Evolutionary conservation across 202 grass and related monocot species (phyloP).

Genomic region (Elaeis oleifera): DNA sequence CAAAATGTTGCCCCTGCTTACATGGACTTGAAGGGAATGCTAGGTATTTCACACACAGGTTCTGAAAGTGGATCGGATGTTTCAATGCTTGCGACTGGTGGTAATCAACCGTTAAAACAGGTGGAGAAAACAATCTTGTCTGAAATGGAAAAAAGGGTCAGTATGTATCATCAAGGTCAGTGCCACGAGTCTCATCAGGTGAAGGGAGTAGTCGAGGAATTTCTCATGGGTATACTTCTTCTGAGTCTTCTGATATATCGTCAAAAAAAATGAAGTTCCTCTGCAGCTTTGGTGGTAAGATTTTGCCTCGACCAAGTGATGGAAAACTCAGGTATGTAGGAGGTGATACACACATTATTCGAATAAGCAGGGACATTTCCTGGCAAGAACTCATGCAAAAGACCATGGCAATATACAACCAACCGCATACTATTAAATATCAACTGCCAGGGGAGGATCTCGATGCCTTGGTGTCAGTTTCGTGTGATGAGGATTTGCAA

Average conservation of each 20-base stretch:
- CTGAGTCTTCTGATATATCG: slow-evolving; percentile 50
- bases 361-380: slow-evolving; percentile 57
- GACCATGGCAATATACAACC: slow-evolving; percentile 56
- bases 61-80: slow-evolving; percentile 45
- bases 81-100: slow-evolving; percentile 35
- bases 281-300: slow-evolving; percentile 89
- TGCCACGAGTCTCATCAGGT: slow-evolving; percentile 35
- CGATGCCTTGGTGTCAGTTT: slow-evolving; percentile 85
- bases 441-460: slow-evolving; percentile 94
- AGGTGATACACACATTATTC: slow-evolving; percentile 87
- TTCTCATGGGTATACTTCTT: slow-evolving; percentile 57
- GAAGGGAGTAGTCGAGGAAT: slow-evolving; percentile 42
- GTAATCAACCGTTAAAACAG: slow-evolving; percentile 30
- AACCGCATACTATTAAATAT: slow-evolving; percentile 82
- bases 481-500: slow-evolving; percentile 87
- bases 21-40: slow-evolving; percentile 46
- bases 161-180: slow-evolving; percentile 45
- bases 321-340: slow-evolving; percentile 95
- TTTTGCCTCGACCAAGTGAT: slow-evolving; percentile 84
- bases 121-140: slow-evolving; percentile 37
- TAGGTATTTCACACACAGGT: slow-evolving; percentile 25
- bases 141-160: slow-evolving; percentile 48
- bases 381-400: slow-evolving; percentile 80
- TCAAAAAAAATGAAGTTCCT: slow-evolving; percentile 67
- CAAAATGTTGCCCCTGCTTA: slow-evolving; percentile 34